Base-by-base conservation (phyloP, 176 grass and related monocot species). In the Chloris gayana region DNA sequence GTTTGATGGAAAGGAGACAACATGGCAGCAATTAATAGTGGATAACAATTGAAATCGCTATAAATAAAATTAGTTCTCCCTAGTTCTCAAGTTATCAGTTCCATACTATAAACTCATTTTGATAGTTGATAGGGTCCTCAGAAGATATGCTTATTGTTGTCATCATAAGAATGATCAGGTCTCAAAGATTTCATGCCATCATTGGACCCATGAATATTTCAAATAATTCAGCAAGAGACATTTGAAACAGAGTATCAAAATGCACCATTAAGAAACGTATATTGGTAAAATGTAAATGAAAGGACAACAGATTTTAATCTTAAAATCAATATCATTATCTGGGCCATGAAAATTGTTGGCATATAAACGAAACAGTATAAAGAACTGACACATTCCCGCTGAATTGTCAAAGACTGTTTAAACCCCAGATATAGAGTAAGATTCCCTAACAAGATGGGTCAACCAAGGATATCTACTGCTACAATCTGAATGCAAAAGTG, bases 151-250 rank as follows among this genome's bases (percentile, higher is more conserved):
- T 89, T 59, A 73, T 26, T 14, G 10, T 67, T 85, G 72, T 47
- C 78, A 77, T 85, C 47, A 85, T 19, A 70, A 72, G 22, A 63
- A 79, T 69, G 69, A 46, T 77, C 72, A 77, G 65, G 87, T 72
- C 82, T 81, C 72, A 72, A 81, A 76, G 64, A 81, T 89, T 69
- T 9, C 19, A 89, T 89, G 82, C 50, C 71, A 76, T 81, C 35
- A 81, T 31, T 37, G 27, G 70, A 80, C 32, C 15, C 37, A 49
- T 17, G 14, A 80, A 64, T 37, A 37, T 31, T 63, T 17, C 25
- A 63, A 75, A 69, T n/a, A 17, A 15, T 5, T 37, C 1, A 37
- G 35, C 14, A 30, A 2, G 14, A 83, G n/a, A 42, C 0, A 57
- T 69, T 70, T 33, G 1, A 9, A 27, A 17, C 12, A 38, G 1